These are phyloP conservation scores for Geopyxis carbonaria DNA, from an alignment of 495 filamentous ascomycete genomes.

Conservation along the genomic window DNA sequence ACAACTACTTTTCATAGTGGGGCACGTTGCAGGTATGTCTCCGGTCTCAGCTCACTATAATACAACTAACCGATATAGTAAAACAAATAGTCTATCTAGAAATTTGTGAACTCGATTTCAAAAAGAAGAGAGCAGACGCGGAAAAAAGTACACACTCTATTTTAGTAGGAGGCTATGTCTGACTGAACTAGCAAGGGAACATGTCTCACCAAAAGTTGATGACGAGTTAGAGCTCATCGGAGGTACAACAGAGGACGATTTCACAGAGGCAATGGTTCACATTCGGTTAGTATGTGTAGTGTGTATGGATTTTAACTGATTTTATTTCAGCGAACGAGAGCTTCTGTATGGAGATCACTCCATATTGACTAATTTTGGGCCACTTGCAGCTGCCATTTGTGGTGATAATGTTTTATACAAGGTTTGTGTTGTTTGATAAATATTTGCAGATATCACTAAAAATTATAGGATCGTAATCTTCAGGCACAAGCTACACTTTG, in stretches of 20 bases:
- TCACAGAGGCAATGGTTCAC: slow-evolving; percentile 86
- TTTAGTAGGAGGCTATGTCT: not conserved
- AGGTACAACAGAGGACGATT: slow-evolving; percentile 95
- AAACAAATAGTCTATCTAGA: slow-evolving; percentile 99
- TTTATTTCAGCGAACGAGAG: slow-evolving; percentile 53
- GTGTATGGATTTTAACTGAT: not conserved
- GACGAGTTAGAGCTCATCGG: slow-evolving; percentile 94
- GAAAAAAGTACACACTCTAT: slow-evolving; percentile 43
- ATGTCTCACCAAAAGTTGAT: slow-evolving; percentile 34
- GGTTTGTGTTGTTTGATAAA: slow-evolving; percentile 3
- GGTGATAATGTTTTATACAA: slow-evolving; percentile 80
- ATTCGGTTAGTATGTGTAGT: slow-evolving; percentile 33
- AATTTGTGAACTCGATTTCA: slow-evolving; percentile 91
- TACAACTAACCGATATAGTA: slow-evolving; percentile 26
- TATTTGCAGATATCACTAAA: no score
- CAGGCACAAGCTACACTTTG: slow-evolving; percentile 92
- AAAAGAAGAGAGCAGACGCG: slow-evolving; percentile 82
- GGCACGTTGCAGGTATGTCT: slow-evolving; percentile 58
- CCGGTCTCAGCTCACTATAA: not conserved
- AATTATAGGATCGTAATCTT: slow-evolving; percentile 54
- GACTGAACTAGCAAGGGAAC: not conserved
- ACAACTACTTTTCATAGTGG: slow-evolving; percentile 86
- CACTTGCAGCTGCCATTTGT: slow-evolving; percentile 80
- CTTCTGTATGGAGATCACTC: slow-evolving; percentile 75
- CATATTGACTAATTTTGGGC: slow-evolving; percentile 74